Percentiles rank a stretch among this genome's conserved stretches.
phyloP scores from a whole-genome alignment of 2,329 filamentous ascomycete genomes.

The Microdochium trichocladiopsis region DNA sequence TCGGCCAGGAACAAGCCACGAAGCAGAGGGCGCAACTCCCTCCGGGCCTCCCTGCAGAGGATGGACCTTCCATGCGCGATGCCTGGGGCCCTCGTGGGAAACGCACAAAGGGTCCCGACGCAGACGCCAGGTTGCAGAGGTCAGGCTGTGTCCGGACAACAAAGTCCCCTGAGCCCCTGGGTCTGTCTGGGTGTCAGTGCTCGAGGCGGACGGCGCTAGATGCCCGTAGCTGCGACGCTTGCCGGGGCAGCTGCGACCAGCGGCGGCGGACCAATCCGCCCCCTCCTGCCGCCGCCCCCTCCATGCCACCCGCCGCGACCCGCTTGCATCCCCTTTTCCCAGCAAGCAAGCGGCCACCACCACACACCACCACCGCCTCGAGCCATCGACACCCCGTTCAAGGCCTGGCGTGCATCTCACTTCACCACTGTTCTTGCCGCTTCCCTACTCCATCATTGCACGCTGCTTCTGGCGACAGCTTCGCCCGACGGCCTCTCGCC shows the following conservation, averaged over 20 bases:
- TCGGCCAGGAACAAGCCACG: too few relatives aligned
- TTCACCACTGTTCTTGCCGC: not conserved
- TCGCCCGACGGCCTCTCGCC: not conserved
- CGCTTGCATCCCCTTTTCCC: not conserved
- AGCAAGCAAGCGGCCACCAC: not conserved
- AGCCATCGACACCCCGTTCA: not conserved
- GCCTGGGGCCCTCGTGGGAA: too few relatives aligned
- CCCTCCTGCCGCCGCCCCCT: not conserved
- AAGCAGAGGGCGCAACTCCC: too few relatives aligned
- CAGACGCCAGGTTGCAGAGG: too few relatives aligned
- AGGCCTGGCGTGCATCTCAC: not conserved
- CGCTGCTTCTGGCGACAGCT: not conserved
- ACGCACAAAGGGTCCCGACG: too few relatives aligned
- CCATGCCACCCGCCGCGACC: not conserved
- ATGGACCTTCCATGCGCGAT: too few relatives aligned
- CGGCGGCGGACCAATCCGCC: not conserved
- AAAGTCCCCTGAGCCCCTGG: not conserved
- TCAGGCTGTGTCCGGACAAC: not conserved
- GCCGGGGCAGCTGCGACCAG: not conserved
- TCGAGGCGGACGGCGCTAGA: not conserved
- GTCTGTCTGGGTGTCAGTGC: not conserved
- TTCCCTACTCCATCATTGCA: not conserved
- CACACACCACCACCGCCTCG: not conserved
- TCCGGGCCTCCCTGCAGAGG: too few relatives aligned
- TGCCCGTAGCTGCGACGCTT: not conserved